These are phyloP conservation scores for Chrysanthemum seticuspe DNA, from an alignment of 129 eudicot species.

Conservation along the genomic window DNA sequence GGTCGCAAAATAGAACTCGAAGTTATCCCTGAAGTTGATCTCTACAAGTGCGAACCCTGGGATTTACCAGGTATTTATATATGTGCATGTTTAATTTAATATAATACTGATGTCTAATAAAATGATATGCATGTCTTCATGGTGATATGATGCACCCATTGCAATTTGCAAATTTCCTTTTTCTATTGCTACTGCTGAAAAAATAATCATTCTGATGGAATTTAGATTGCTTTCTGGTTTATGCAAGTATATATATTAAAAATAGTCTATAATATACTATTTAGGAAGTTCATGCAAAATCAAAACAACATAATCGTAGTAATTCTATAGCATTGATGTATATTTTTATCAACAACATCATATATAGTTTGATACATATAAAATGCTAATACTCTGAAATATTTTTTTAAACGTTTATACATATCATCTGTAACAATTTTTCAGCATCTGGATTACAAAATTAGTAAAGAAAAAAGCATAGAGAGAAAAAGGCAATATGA, in stretches of 20 bases:
- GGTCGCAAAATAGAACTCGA: conserved; percentile 87
- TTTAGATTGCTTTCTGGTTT: conserved; percentile 35
- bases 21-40: conserved; percentile 96
- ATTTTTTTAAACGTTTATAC: not conserved
- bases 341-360: not conserved
- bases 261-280: not conserved
- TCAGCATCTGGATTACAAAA: conserved; percentile 10
- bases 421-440: not conserved
- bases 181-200: not conserved
- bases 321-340: not conserved
- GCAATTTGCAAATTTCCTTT: conserved; percentile 1
- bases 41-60: conserved; percentile 99
- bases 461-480: conserved; percentile 12
- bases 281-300: not conserved
- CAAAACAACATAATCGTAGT: not conserved
- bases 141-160: conserved; percentile 14
- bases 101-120: no score
- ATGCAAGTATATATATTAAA: conserved; percentile 35
- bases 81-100: not conserved
- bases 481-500: conserved; percentile 14
- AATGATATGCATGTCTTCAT: conserved; percentile 22
- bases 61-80: conserved; percentile 76
- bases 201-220: conserved; percentile 12
- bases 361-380: not conserved
- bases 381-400: not conserved